These are phyloP conservation scores for Populus deltoides DNA, from an alignment of 345 rosid genomes.

Conservation along the genomic window DNA sequence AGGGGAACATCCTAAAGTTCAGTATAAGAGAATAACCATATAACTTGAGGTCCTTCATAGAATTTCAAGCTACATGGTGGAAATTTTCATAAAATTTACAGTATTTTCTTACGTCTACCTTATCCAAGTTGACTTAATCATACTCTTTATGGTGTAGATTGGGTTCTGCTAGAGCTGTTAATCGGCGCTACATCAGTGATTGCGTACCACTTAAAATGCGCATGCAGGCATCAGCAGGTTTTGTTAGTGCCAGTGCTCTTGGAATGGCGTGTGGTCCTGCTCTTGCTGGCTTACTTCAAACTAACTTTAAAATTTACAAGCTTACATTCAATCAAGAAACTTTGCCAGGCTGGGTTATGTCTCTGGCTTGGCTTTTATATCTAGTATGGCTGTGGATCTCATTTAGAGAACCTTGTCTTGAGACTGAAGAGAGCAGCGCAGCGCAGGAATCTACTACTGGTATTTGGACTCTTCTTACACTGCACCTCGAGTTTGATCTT, in stretches of 20 bases:
- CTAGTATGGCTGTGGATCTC: conserved; percentile 79
- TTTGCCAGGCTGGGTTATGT: conserved; percentile 99
- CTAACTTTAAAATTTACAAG: conserved; percentile 72
- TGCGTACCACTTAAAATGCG: conserved; percentile 87
- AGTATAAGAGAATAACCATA: neutral
- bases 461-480: conserved; percentile 26
- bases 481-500: conserved; percentile 4
- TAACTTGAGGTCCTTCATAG: neutral
- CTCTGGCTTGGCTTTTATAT: conserved; percentile 85
- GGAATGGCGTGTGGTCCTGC: conserved; percentile 99
- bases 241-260: conserved; percentile 99
- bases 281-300: conserved; percentile 90
- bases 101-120: neutral
- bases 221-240: conserved; percentile 98
- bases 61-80: neutral
- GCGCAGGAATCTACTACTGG: conserved; percentile 46
- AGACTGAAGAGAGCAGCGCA: conserved; percentile 40
- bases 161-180: conserved; percentile 99
- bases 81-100: neutral
- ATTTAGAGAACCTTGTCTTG: conserved; percentile 80
- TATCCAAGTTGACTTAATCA: conserved; percentile 12
- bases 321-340: conserved; percentile 76
- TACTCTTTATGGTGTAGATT: conserved; percentile 51
- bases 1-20: neutral
- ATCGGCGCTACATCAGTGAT: conserved; percentile 94